Percentiles rank a stretch among this genome's conserved stretches.
These are phyloP conservation scores for Xylaria sp. DNA, from an alignment of 2,329 filamentous ascomycete genomes.

Conservation along the genomic window DNA sequence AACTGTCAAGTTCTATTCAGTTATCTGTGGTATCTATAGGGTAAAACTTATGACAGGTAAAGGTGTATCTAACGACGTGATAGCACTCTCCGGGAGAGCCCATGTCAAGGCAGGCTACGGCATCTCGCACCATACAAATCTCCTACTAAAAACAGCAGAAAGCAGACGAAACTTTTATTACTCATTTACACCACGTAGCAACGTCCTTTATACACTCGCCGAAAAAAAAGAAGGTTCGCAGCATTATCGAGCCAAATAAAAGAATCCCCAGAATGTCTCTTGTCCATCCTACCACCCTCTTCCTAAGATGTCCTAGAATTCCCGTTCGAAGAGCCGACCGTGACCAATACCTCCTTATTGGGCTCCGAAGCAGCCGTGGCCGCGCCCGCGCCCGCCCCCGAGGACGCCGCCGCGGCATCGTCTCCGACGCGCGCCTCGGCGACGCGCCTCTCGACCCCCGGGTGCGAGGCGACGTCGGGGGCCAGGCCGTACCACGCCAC, in stretches of 20 bases:
- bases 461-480: constrained; percentile 21
- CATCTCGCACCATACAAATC: not conserved
- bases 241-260: no score
- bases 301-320: constrained; percentile 1
- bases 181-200: not conserved
- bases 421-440: constrained; percentile 10
- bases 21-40: no score
- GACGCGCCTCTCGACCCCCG: constrained; percentile 7
- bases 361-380: constrained; percentile 4
- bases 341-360: constrained; percentile 12
- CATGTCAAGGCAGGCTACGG: not conserved
- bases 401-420: constrained; percentile 4
- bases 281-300: not conserved
- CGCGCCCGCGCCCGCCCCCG: constrained; percentile 4
- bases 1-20: no score
- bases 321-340: constrained; percentile 7
- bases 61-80: no score
- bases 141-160: not conserved
- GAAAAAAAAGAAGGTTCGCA: not conserved
- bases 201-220: not conserved
- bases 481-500: constrained; percentile 69
- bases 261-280: not conserved
- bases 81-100: not conserved
- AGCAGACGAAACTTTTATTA: not conserved
- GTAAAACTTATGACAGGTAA: no score